A percentile compares a stretch with the other conserved stretches of the same genome.
These are phyloP conservation scores for Aspergillus sp. DNA, from an alignment of 2,329 filamentous ascomycete species.

Conservation along the genomic window DNA sequence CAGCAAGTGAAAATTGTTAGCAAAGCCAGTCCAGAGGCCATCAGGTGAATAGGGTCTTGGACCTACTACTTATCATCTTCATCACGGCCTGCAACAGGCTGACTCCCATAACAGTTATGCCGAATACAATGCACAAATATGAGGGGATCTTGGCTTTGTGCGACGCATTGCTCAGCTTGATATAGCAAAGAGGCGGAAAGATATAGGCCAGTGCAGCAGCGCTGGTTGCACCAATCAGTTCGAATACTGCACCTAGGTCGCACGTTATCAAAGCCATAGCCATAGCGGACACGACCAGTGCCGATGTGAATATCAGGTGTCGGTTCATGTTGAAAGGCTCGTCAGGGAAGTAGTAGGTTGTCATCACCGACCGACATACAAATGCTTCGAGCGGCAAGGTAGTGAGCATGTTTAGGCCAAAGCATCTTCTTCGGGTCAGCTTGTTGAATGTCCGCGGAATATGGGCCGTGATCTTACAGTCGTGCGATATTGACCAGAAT, in stretches of 20 bases:
- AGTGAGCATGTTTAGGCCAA: constrained; percentile 98
- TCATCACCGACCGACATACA: constrained; percentile 95
- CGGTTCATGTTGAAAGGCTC: constrained; percentile 79
- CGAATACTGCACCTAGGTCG: constrained; percentile 91
- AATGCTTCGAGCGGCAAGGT: constrained; percentile 95
- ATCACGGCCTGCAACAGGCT: constrained; percentile 71
- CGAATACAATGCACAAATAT: constrained; percentile 74
- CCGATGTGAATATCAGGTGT: constrained; percentile 83
- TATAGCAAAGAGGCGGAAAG: constrained; percentile 88
- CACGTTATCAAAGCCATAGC: constrained; percentile 79
- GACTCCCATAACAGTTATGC: constrained; percentile 76
- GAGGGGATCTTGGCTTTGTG: constrained; percentile 74
- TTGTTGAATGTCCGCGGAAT: background rate
- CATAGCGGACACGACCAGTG: constrained; percentile 78
- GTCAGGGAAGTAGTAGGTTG: constrained; percentile 74
- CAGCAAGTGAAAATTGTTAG: constrained; percentile 14
- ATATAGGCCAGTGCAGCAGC: constrained; percentile 95
- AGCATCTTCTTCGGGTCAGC: constrained; percentile 60
- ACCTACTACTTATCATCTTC: constrained; percentile 61
- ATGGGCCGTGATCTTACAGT: constrained; percentile 53
- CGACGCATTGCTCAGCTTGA: constrained; percentile 80
- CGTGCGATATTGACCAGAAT: constrained; percentile 92
- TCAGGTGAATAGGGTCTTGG: background rate
- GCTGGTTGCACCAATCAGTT: constrained; percentile 92
- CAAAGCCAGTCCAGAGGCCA: background rate